Conservation (phyloP, 768 basidiomycete genomes). For the Naganishia onofrii region DNA sequence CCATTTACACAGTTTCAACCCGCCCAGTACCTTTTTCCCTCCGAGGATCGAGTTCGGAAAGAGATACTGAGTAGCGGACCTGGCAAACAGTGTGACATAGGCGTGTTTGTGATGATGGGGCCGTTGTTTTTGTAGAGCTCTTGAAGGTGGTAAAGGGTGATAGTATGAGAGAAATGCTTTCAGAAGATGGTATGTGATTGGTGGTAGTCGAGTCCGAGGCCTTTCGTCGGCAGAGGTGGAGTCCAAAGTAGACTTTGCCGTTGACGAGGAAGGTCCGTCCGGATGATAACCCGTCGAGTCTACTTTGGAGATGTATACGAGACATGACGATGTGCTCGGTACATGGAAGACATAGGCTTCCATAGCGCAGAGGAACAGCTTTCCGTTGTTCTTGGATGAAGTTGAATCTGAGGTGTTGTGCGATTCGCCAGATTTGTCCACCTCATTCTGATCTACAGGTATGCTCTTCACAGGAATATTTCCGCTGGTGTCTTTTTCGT, state of each 20-base stretch:
- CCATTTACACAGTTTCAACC: slow-evolving; percentile 81
- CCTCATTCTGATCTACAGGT: background rate
- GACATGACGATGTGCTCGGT: slow-evolving; percentile 64
- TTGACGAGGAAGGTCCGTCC: slow-evolving; percentile 40
- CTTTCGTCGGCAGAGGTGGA: background rate
- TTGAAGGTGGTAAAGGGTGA: slow-evolving; percentile 57
- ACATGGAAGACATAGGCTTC: slow-evolving; percentile 74
- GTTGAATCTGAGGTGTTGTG: background rate
- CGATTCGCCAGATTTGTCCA: background rate
- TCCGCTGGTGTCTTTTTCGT: background rate
- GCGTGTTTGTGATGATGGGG: slow-evolving; percentile 45
- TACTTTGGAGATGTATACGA: slow-evolving; percentile 89
- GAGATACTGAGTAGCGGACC: slow-evolving; percentile 85
- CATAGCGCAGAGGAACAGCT: slow-evolving; percentile 26
- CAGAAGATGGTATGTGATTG: slow-evolving; percentile 64
- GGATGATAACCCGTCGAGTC: slow-evolving; percentile 80
- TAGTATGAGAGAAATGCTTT: slow-evolving; percentile 64
- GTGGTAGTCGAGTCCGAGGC: slow-evolving; percentile 30
- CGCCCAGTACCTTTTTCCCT: slow-evolving; percentile 72
- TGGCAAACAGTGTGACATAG: slow-evolving; percentile 85
- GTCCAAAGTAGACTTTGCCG: background rate
- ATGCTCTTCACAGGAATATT: background rate
- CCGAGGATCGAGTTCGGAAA: slow-evolving; percentile 82
- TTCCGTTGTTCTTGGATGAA: background rate
- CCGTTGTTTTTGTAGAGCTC: background rate